Conservation (phyloP, 441 rosid genomes). For the Erysimum cheiri region DNA sequence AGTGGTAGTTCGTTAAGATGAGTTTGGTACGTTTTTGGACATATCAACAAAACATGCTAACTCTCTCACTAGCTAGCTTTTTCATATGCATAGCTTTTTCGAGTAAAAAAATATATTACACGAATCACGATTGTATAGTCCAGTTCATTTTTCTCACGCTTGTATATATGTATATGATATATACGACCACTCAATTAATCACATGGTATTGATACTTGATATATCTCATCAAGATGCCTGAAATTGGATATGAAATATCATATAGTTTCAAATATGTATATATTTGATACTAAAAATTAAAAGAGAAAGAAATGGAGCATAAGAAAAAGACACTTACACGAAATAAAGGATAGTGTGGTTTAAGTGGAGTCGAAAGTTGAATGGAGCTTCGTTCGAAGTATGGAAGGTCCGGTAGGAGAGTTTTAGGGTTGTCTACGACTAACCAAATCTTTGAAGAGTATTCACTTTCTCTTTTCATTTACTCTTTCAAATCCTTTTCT, state of each 20-base stretch:
- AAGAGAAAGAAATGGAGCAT: conserved; percentile 18
- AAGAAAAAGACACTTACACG: conserved; percentile 23
- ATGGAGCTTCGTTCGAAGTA: conserved; percentile 26
- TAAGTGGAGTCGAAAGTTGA: conserved; percentile 42
- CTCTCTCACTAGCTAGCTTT: conserved; percentile 34
- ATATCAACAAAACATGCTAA: conserved; percentile 39
- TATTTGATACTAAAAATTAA: conserved; percentile 13
- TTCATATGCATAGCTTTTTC: conserved; percentile 34
- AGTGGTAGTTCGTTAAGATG: conserved; percentile 36
- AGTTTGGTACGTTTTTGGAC: conserved; percentile 43
- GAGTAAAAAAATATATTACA: conserved; percentile 5
- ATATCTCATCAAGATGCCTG: conserved; percentile 16
- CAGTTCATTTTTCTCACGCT: conserved; percentile 2
- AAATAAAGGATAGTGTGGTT: conserved; percentile 27
- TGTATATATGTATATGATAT: background rate
- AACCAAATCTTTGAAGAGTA: conserved; percentile 14
- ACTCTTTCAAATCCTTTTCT: conserved; percentile 6
- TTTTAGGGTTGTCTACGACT: conserved; percentile 37
- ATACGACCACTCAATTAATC: conserved; percentile 28
- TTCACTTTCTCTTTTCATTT: conserved; percentile 21
- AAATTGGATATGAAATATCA: conserved; percentile 22
- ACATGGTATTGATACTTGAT: conserved; percentile 24
- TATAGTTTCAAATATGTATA: background rate
- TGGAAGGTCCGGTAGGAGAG: conserved; percentile 34
- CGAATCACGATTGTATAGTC: background rate